Evolutionary conservation across 2,329 filamentous ascomycete species (phyloP).

Genomic region (Xylariaceae sp.): DNA sequence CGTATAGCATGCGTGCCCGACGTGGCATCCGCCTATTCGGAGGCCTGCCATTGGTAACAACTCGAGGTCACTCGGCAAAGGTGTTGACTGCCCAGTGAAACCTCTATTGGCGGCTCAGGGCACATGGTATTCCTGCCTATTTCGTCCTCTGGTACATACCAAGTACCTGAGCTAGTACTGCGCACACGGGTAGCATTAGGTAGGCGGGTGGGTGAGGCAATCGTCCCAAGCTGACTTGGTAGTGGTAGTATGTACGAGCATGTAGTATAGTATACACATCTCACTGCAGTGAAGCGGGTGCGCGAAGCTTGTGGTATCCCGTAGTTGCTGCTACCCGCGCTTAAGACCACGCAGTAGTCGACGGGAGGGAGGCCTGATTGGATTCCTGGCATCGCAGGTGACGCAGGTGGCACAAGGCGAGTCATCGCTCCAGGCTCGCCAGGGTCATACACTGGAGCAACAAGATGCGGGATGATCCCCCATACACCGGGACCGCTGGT

Average conservation of each 20-base stretch:
- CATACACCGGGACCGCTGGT: background rate
- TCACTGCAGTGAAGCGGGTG: background rate
- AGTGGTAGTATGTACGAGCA: too few relatives aligned
- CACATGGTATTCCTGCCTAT: background rate
- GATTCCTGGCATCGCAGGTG: conserved; percentile 3
- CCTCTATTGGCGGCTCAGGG: background rate
- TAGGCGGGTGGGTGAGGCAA: background rate
- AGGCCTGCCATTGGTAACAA: background rate
- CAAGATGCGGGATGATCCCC: background rate
- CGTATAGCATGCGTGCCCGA: conserved; percentile 2
- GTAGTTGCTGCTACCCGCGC: conserved; percentile 8
- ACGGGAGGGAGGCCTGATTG: conserved; percentile 1
- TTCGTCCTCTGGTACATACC: background rate
- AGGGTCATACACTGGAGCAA: conserved; percentile 1
- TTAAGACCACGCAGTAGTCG: conserved; percentile 3
- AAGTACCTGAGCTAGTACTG: background rate
- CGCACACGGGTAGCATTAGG: too few relatives aligned
- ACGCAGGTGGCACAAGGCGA: conserved; percentile 13
- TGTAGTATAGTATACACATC: background rate
- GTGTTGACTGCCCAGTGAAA: background rate
- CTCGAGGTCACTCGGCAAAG: background rate
- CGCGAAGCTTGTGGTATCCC: background rate
- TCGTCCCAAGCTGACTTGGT: too few relatives aligned
- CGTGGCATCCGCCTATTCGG: conserved; percentile 6
- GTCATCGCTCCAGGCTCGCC: background rate